Evolutionary conservation across 2,329 filamentous ascomycete genomes (phyloP).

Genomic region (Curvularia sp.): DNA sequence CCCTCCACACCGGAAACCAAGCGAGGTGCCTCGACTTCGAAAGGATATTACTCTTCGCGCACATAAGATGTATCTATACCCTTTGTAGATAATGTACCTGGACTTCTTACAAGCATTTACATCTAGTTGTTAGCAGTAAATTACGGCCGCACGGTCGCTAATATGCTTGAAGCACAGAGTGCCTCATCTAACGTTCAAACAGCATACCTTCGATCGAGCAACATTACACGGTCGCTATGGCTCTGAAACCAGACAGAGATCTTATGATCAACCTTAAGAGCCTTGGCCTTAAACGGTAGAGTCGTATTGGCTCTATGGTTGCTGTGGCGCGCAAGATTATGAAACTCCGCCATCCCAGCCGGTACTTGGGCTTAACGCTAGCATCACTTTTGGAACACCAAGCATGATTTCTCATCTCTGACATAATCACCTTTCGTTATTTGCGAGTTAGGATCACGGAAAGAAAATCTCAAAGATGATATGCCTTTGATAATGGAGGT

Average conservation of each 20-base stretch:
- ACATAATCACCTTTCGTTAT: neutral
- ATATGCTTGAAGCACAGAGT: neutral
- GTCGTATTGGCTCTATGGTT: neutral
- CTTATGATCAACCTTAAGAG: neutral
- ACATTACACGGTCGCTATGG: neutral
- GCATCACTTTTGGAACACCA: neutral
- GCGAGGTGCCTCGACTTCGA: too few species aligned
- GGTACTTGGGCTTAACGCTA: neutral
- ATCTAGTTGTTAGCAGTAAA: neutral
- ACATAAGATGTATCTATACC: neutral
- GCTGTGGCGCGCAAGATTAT: neutral
- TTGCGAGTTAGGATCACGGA: too few species aligned
- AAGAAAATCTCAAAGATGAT: too few species aligned
- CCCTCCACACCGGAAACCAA: too few species aligned
- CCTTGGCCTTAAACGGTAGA: neutral
- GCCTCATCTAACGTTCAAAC: neutral
- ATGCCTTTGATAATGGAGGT: too few species aligned
- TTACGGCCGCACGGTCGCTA: neutral
- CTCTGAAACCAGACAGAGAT: neutral
- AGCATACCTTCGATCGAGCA: neutral
- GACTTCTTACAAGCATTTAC: neutral
- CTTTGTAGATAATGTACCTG: neutral
- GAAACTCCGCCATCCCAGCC: neutral
- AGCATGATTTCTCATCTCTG: neutral
- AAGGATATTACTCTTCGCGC: neutral